Evolutionary conservation across 352 stramenopile genomes (phyloP), one percentile per base, ranked within the genome.

Genomic region (Phytophthora rubi): DNA sequence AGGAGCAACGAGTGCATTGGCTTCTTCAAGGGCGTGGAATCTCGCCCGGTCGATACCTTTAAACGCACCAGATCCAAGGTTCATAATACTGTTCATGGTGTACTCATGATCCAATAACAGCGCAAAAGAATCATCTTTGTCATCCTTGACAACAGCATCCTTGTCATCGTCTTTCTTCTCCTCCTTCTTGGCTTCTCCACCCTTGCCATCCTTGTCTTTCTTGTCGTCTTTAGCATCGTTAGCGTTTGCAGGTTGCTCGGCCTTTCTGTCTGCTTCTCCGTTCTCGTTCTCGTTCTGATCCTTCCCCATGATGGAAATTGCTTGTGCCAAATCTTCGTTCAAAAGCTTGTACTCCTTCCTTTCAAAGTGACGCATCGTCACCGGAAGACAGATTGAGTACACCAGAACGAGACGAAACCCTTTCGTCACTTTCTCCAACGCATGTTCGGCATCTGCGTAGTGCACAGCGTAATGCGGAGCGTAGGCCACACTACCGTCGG

Each of bases 91-190:
- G 6, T 53, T 60, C 53, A 62, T 45, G 7, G 59, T 65, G 26
- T 69, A 73, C 35, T 73, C 35, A 15, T 73, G 59, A 3, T 16
- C 47, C 12, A 73, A 28, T 26, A 73, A n/a, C 21, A 73, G 48
- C 13, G 48, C 65, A 48, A 62, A 61, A 4, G 47, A 59, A 7
- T 83, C 53, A 32, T 82, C 82, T 62, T 83, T 65, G 21, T 68
- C 37, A 16, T 18, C 39, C 9, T 39, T 10, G 9, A 39, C 33
- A 10, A 12, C 44, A 49, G 12, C 6, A 13, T 10, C 13, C 44
- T 51, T n/a, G 6, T 28, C 44, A 7, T 47, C 39, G 39, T 21
- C 15, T 18, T 47, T 9, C 39, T 39, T 10, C 33, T 47, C 15
- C 15, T 18, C 39, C 13, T 15, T 10, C 1, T 45, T 45, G 37